Conservation (phyloP, 768 basidiomycete species). For the Naganishia randhawae region DNA sequence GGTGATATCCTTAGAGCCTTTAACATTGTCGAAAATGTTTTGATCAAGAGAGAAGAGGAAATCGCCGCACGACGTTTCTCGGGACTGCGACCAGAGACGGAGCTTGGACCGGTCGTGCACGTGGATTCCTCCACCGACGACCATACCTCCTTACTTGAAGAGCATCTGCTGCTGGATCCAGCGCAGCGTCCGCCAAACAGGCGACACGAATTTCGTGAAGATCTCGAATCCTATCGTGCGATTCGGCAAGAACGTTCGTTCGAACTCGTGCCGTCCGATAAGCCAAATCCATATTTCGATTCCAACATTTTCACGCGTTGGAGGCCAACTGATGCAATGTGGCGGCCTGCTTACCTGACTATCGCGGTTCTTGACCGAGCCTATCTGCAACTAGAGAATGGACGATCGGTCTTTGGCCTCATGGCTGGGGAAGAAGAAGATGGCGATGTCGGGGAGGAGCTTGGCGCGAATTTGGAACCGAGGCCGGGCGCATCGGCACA, state of each 20-base stretch:
- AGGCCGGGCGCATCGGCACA: neutral
- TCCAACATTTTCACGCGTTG: conserved; percentile 25
- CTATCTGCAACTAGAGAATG: conserved; percentile 37
- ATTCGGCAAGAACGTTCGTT: conserved; percentile 22
- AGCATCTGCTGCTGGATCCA: conserved; percentile 32
- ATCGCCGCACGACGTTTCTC: neutral
- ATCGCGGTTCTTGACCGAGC: conserved; percentile 40
- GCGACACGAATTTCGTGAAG: conserved; percentile 34
- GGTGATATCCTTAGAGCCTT: conserved; percentile 80
- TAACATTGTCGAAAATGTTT: conserved; percentile 70
- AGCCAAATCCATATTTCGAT: neutral
- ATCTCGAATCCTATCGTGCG: conserved; percentile 12
- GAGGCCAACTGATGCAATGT: conserved; percentile 40
- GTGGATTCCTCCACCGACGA: neutral
- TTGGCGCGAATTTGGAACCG: conserved; percentile 27
- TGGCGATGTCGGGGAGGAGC: conserved; percentile 28
- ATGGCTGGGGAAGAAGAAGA: conserved; percentile 29
- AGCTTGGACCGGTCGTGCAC: neutral
- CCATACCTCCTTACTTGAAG: neutral
- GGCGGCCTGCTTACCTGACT: conserved; percentile 41
- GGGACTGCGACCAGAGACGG: neutral
- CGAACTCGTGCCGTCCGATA: neutral
- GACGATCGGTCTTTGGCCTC: conserved; percentile 36
- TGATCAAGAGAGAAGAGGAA: conserved; percentile 54
- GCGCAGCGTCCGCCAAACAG: conserved; percentile 36